Percentiles rank a stretch among this genome's conserved stretches.
phyloP scores from a whole-genome alignment of 2,329 filamentous ascomycete genomes.

The Exophiala sp. region DNA sequence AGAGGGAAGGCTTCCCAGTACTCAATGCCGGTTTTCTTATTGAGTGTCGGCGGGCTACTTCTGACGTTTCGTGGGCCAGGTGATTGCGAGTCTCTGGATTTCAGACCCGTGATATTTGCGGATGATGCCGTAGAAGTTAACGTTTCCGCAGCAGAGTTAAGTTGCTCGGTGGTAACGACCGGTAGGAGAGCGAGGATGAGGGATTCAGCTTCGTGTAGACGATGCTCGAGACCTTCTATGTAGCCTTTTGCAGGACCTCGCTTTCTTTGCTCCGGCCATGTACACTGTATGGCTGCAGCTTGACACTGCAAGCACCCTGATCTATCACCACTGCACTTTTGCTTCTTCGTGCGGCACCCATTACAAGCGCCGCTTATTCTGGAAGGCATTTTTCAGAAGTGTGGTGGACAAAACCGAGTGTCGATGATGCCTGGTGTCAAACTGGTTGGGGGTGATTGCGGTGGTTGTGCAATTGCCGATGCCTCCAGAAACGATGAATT shows the following conservation, averaged over 20 bases:
- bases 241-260: slow-evolving; percentile 47
- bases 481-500: too few species aligned
- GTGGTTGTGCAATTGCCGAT: too few species aligned
- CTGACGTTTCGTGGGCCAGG: slow-evolving; percentile 15
- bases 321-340: slow-evolving; percentile 42
- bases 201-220: slow-evolving; percentile 42
- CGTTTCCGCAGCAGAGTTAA: slow-evolving; percentile 29
- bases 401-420: not conserved
- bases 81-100: slow-evolving; percentile 22
- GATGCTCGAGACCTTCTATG: slow-evolving; percentile 42
- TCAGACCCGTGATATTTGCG: slow-evolving; percentile 2
- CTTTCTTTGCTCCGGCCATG: slow-evolving; percentile 27
- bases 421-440: not conserved
- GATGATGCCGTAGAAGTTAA: slow-evolving; percentile 3
- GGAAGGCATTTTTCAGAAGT: slow-evolving; percentile 29
- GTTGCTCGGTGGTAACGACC: slow-evolving; percentile 33
- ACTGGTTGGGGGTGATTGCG: too few species aligned
- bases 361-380: slow-evolving; percentile 42
- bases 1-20: slow-evolving; percentile 40
- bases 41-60: slow-evolving; percentile 22
- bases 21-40: slow-evolving; percentile 35
- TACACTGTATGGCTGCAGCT: slow-evolving; percentile 23
- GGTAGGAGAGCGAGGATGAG: slow-evolving; percentile 39
- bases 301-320: slow-evolving; percentile 25
- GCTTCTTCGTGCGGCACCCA: slow-evolving; percentile 41